These are phyloP conservation scores for Trichosporon sp. DNA, from an alignment of 1,284 basidiomycete species.

Conservation along the genomic window DNA sequence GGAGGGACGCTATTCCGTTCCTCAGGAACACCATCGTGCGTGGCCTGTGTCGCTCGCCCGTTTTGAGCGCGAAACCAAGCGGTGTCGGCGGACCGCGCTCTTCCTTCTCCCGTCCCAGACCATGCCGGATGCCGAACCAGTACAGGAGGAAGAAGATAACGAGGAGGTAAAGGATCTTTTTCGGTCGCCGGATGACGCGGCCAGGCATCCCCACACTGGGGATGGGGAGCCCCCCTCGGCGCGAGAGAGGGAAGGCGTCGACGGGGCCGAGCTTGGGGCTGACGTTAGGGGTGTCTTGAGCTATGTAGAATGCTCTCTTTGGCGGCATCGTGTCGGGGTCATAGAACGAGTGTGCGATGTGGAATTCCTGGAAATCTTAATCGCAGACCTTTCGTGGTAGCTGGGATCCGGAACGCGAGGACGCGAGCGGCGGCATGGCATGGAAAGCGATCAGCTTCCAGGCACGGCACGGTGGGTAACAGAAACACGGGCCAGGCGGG, in stretches of 20 bases:
- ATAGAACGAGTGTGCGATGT: neutral
- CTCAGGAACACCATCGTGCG: slow-evolving; percentile 21
- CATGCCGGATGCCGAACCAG: slow-evolving; percentile 49
- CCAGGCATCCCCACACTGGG: slow-evolving; percentile 22
- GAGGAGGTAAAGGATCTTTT: slow-evolving; percentile 46
- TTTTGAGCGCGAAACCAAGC: slow-evolving; percentile 36
- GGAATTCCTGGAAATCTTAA: neutral
- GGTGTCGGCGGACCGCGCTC: slow-evolving; percentile 28
- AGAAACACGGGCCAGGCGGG: neutral
- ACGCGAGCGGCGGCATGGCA: neutral
- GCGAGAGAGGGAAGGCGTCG: slow-evolving; percentile 7
- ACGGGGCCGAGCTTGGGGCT: slow-evolving; percentile 17
- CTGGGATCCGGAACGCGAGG: neutral
- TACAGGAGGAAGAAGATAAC: slow-evolving; percentile 45
- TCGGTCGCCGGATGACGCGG: slow-evolving; percentile 39
- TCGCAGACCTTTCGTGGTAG: neutral
- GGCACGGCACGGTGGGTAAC: neutral
- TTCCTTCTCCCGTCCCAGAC: slow-evolving; percentile 38
- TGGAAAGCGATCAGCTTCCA: neutral
- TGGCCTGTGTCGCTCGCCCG: slow-evolving; percentile 31
- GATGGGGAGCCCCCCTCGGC: neutral
- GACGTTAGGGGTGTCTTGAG: slow-evolving; percentile 21
- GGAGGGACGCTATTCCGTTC: slow-evolving; percentile 17
- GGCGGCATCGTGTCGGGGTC: slow-evolving; percentile 14
- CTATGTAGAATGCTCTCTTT: slow-evolving; percentile 22